These are phyloP conservation scores for Russula olivacea DNA, from an alignment of 768 basidiomycete species.

Conservation along the genomic window DNA sequence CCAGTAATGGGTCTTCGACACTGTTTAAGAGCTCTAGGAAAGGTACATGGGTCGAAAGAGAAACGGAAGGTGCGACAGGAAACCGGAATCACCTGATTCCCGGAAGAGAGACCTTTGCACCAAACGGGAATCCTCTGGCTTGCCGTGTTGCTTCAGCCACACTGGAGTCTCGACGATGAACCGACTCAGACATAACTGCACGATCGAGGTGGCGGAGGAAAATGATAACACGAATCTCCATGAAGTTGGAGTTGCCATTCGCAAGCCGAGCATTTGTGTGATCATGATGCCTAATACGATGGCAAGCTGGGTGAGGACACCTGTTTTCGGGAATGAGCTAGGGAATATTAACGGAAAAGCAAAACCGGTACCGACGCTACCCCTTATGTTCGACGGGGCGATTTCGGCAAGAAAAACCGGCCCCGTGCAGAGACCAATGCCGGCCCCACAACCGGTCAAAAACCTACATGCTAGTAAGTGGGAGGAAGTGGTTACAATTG, in stretches of 20 bases:
- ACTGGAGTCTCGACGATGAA: conserved; percentile 65
- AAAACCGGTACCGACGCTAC: conserved; percentile 55
- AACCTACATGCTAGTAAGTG: conserved; percentile 38
- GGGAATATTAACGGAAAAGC: background rate
- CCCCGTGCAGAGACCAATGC: conserved; percentile 69
- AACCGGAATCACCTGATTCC: conserved; percentile 16
- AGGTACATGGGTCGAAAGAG: conserved; percentile 29
- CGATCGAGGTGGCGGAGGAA: conserved; percentile 49
- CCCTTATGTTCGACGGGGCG: conserved; percentile 68
- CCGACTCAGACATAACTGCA: conserved; percentile 51
- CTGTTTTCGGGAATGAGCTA: conserved; percentile 32
- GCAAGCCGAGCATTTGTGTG: conserved; percentile 74
- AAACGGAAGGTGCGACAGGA: background rate
- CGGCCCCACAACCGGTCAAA: conserved; percentile 64
- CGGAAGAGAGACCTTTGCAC: conserved; percentile 43
- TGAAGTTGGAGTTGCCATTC: conserved; percentile 57
- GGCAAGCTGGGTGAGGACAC: conserved; percentile 73
- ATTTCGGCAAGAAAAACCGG: conserved; percentile 86
- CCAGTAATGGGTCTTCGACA: conserved; percentile 21
- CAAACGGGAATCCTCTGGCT: conserved; percentile 43
- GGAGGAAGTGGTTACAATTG: background rate
- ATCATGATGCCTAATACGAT: conserved; percentile 83
- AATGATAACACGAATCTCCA: conserved; percentile 71
- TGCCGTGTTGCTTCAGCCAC: conserved; percentile 52
- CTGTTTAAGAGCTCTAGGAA: conserved; percentile 1